Evolutionary conservation across 2,329 filamentous ascomycete genomes (phyloP), one percentile per base, ranked within the genome.

Genomic region (Arthrinium puccinioides): DNA sequence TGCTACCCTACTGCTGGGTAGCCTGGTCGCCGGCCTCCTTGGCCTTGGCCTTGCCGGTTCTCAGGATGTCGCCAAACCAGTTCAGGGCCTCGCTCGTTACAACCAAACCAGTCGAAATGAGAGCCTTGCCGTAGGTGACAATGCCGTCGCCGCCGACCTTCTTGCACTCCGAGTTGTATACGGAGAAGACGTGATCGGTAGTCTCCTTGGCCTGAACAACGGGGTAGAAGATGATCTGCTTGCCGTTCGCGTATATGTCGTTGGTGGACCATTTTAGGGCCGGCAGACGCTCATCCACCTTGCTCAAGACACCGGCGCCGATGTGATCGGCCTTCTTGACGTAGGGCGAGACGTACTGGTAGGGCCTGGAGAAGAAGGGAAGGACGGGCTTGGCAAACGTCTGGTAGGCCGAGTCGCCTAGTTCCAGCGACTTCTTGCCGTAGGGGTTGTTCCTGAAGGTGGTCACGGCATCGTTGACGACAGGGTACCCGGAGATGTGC

Each of bases 401-500:
- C 56, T 79, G 69, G 70, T 89, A 94, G 52, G 82, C 81, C 43
- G 79, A 76, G 56, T 84, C 76, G 59, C 82, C 76, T 45, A 92
- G 64, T 52, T 84, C 72, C 57, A 96, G 68, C 29, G 87, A 89
- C 66, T 82, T 88, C 60, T 87, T 82, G 56, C 86, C 89, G 57
- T 86, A 82, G 35, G 86, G 82, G 66, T 90, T 87, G 56, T 76
- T 69, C 64, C 88, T 86, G 74, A 94, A 82, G 56, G 78, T 80
- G 43, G 76, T 68, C 62, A 95, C 78, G 54, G 80, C 69, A 61
- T 94, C 87, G 56, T 77, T 78, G 56, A 96, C 76, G 48, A 94
- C 64, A 27, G 90, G 90, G 64, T 94, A 95, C 48, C 82, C 82
- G 51, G 80, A 72, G 45, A 96, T 73, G 59, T 96, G 89, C 87